phyloP scores from a whole-genome alignment of 2,329 filamentous ascomycete species.

The Cladosporium colombiae region DNA sequence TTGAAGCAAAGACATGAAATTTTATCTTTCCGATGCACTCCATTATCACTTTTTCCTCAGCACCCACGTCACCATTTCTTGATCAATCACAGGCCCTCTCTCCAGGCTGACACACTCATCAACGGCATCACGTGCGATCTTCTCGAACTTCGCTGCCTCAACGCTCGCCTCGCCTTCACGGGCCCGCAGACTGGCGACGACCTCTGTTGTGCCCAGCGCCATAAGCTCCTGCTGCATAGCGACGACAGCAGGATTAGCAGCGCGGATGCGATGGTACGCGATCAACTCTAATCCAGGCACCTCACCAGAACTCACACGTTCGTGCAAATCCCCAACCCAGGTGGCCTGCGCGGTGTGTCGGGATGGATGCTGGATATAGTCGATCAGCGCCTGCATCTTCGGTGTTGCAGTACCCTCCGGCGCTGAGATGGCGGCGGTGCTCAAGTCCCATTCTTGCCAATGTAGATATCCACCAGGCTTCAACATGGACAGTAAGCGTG shows the following conservation, averaged over 20 bases:
- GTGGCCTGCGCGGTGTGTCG: neutral
- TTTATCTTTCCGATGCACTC: neutral
- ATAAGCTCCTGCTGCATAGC: conserved; percentile 25
- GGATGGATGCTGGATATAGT: neutral
- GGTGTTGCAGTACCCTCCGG: neutral
- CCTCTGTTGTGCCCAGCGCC: conserved; percentile 25
- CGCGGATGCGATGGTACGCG: conserved; percentile 21
- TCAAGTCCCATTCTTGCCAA: conserved; percentile 28
- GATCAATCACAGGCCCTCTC: conserved; percentile 21
- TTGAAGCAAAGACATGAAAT: neutral
- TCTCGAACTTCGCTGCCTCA: conserved; percentile 19
- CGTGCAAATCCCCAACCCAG: conserved; percentile 22
- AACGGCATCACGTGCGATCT: conserved; percentile 20
- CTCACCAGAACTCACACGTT: neutral
- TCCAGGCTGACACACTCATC: conserved; percentile 24
- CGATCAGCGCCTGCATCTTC: neutral
- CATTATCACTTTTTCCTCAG: conserved; percentile 21
- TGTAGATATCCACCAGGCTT: conserved; percentile 31
- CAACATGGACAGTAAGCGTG: conserved; percentile 25
- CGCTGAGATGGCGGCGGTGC: conserved; percentile 18
- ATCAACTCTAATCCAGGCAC: conserved; percentile 13
- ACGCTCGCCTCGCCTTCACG: conserved; percentile 11
- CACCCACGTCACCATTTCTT: conserved; percentile 27
- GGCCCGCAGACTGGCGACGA: conserved; percentile 21
- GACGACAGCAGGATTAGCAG: conserved; percentile 17